Base-by-base conservation (phyloP, 2,329 filamentous ascomycete genomes). In the Aspergillus unguis region DNA sequence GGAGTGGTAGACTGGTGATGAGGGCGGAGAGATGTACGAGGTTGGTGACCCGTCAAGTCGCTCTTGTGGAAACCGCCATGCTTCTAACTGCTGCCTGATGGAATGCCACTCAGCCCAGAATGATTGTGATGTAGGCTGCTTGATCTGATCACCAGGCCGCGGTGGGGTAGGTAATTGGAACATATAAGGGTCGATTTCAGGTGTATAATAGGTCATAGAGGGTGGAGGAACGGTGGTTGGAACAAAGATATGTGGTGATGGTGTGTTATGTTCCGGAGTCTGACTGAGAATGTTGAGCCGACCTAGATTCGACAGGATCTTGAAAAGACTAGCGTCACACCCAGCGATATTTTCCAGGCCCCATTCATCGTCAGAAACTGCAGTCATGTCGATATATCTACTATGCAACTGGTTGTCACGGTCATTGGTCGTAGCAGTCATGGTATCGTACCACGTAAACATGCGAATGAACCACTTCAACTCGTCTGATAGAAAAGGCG, bases 381-480 rank as follows among this genome's bases (percentile, higher is more conserved):
- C 77, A 52, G 83, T 78, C 73, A 85, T 83, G 58, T 87, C 84
- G 32, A 87, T 70, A 47, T 80, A 82, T 32, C 80, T 77, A 27
- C 81, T 81, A 35, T 80, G 78, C 17, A 96, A 82, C 69, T 95
- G 90, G 29, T 88, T 85, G 71, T 96, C 92, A 47, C 92, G 85
- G 71, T 96, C 89, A 62, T 96, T 96, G 66, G 95, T 90, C 48
- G 88, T 92, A 36, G 90, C 90, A 0, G 90, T 91, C 74, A 96
- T 90, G 50, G 92, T 90, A 69, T 96, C 92, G 67, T 95, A 95
- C 80, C 92, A 95, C 32, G 90, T 94, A 66, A 96, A 96, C 61
- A 96, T 85, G 38, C 90, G 85, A 64, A 95, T 89, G 76, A 96
- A 92, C 92, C 92, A 96, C 9, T 73, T 75, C 23, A 73, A 64